Conservation (phyloP, 2,329 filamentous ascomycete genomes). For the Elsinoe ampelina region DNA sequence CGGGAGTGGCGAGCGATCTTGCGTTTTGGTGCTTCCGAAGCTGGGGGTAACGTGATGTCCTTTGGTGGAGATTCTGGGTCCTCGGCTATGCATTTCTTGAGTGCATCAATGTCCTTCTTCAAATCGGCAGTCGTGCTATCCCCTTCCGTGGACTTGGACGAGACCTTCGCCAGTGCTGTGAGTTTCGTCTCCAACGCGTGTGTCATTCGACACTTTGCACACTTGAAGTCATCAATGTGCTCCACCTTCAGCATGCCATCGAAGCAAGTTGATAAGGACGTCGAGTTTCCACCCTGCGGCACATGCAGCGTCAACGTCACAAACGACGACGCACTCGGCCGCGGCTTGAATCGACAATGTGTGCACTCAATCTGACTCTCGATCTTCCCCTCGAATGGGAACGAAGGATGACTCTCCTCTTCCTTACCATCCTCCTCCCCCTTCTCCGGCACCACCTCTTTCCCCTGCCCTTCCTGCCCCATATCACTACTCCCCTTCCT, state of each 20-base stretch:
- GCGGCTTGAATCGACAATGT: conserved; percentile 81
- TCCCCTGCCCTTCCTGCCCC: background rate
- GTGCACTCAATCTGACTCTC: conserved; percentile 95
- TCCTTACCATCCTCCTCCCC: background rate
- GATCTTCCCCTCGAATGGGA: conserved; percentile 83
- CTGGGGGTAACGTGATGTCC: conserved; percentile 65
- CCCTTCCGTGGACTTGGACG: conserved; percentile 24
- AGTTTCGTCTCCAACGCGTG: conserved; percentile 59
- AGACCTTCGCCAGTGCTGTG: conserved; percentile 35
- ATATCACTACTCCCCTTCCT: background rate
- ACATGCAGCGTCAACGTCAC: conserved; percentile 89
- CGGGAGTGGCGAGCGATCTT: conserved; percentile 81
- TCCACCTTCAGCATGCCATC: conserved; percentile 92
- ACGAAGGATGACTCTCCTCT: conserved; percentile 45
- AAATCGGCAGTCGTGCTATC: conserved; percentile 37
- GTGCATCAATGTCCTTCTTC: conserved; percentile 51
- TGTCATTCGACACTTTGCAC: conserved; percentile 80
- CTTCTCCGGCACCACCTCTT: background rate
- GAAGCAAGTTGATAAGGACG: conserved; percentile 78
- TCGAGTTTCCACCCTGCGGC: conserved; percentile 61
- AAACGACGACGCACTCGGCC: conserved; percentile 72
- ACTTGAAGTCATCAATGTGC: conserved; percentile 93
- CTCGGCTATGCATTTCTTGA: conserved; percentile 61
- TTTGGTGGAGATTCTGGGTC: conserved; percentile 72
- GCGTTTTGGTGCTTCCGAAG: conserved; percentile 65